These are phyloP conservation scores for Xylaria sp. DNA, from an alignment of 2,329 filamentous ascomycete species.

Conservation along the genomic window DNA sequence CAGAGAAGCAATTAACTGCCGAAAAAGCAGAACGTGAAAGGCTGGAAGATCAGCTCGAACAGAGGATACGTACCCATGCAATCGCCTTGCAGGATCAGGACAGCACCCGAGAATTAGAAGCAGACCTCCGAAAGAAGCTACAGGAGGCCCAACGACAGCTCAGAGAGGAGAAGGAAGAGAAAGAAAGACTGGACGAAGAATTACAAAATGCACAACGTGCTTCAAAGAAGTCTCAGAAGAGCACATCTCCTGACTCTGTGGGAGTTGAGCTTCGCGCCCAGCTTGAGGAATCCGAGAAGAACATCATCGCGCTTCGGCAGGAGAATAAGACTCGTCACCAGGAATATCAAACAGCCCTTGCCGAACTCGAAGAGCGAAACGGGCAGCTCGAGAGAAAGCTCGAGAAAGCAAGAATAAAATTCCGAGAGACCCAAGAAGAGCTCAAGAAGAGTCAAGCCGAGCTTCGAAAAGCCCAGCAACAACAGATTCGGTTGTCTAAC, in stretches of 20 bases:
- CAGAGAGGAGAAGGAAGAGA: constrained; percentile 48
- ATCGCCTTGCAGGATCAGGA: constrained; percentile 49
- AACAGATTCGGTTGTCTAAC: constrained; percentile 53
- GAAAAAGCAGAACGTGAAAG: constrained; percentile 50
- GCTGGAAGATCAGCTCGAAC: constrained; percentile 50
- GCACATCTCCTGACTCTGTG: constrained; percentile 30
- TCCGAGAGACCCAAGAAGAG: constrained; percentile 76
- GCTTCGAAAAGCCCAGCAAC: constrained; percentile 54
- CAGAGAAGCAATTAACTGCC: constrained; percentile 49
- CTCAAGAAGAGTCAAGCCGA: constrained; percentile 71
- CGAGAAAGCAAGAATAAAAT: constrained; percentile 74
- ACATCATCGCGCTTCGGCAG: constrained; percentile 55
- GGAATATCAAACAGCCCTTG: constrained; percentile 64
- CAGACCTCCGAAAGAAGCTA: constrained; percentile 50
- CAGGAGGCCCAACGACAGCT: constrained; percentile 48
- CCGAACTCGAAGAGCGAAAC: constrained; percentile 71
- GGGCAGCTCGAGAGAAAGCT: constrained; percentile 77
- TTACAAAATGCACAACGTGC: constrained; percentile 48
- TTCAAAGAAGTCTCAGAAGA: constrained; percentile 48
- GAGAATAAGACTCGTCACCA: constrained; percentile 60
- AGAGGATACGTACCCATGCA: constrained; percentile 48
- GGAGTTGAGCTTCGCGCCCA: constrained; percentile 48
- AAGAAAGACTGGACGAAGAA: constrained; percentile 51
- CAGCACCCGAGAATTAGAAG: constrained; percentile 48
- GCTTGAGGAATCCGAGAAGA: constrained; percentile 48